Percentiles rank a stretch among this genome's conserved stretches.
These are phyloP conservation scores for Ophiostoma piceae DNA, from an alignment of 2,329 filamentous ascomycete genomes.

Conservation along the genomic window DNA sequence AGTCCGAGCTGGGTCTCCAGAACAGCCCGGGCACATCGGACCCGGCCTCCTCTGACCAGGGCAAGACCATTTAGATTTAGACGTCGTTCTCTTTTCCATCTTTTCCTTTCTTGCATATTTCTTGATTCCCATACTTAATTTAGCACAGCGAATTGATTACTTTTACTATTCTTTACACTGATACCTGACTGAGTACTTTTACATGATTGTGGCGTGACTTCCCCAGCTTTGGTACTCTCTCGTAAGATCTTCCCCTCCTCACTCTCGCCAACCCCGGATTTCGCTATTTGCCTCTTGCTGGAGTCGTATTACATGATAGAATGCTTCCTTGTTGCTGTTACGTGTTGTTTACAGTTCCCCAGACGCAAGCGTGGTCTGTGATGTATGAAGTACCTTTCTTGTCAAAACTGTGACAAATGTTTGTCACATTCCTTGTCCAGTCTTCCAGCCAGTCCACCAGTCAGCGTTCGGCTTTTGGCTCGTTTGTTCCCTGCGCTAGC, in stretches of 20 bases:
- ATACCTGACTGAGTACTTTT: too few relatives aligned
- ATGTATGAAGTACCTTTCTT: background rate
- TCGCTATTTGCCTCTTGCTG: background rate
- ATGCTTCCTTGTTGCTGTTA: background rate
- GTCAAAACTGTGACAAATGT: background rate
- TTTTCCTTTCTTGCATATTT: background rate
- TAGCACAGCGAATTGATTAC: background rate
- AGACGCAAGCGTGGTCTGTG: background rate
- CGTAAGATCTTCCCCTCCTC: background rate
- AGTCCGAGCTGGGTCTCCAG: constrained; percentile 14
- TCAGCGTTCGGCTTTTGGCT: background rate
- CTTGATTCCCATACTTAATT: background rate
- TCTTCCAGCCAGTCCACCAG: background rate
- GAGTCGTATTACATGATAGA: constrained; percentile 11
- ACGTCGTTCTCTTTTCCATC: background rate
- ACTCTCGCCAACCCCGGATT: background rate
- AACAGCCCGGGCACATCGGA: background rate
- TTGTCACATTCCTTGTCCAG: background rate
- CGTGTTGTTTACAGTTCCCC: background rate
- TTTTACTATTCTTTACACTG: background rate
- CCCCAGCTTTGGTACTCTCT: background rate
- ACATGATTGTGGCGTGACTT: background rate
- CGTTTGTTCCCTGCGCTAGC: background rate
- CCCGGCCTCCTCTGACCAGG: constrained; percentile 3
- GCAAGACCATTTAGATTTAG: constrained; percentile 11